Conservation (phyloP, 2,329 filamentous ascomycete species). For the Aspergillus sp. region DNA sequence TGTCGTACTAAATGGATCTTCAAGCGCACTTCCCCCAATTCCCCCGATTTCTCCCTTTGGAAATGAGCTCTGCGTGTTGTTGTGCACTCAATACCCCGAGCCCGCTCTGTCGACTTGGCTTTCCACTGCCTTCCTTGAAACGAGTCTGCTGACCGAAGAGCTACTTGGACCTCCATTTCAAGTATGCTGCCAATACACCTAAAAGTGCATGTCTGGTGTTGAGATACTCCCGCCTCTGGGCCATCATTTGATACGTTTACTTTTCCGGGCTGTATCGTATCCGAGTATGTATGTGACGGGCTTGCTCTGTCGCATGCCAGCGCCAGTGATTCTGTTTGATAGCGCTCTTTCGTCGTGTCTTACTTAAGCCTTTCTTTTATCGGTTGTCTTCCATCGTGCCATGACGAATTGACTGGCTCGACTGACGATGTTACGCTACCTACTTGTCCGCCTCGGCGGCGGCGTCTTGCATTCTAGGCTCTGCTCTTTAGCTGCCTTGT, state of each 20-base stretch:
- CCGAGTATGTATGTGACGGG: too few species aligned
- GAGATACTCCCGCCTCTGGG: constrained; percentile 11
- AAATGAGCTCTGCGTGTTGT: constrained; percentile 35
- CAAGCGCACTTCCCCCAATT: constrained; percentile 25
- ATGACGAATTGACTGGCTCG: constrained; percentile 9
- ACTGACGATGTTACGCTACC: constrained; percentile 5
- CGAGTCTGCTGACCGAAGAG: constrained; percentile 19
- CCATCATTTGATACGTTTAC: constrained; percentile 5
- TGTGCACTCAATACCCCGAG: constrained; percentile 36
- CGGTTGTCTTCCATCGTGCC: constrained; percentile 4
- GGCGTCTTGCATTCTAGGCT: too few species aligned
- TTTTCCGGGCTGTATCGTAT: background rate
- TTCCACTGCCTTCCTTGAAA: too few species aligned
- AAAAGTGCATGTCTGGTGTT: constrained; percentile 24
- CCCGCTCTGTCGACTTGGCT: constrained; percentile 27
- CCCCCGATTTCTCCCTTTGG: constrained; percentile 28
- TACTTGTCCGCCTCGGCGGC: too few species aligned
- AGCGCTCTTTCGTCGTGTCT: constrained; percentile 11
- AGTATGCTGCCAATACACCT: constrained; percentile 24
- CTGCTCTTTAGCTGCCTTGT: too few species aligned
- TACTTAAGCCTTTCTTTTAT: constrained; percentile 8
- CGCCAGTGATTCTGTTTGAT: constrained; percentile 13
- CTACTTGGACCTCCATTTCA: constrained; percentile 23
- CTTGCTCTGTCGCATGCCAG: too few species aligned
- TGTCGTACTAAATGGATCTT: constrained; percentile 28